Conservation (phyloP, 2,329 filamentous ascomycete genomes). For the Aspergillus neotritici region DNA sequence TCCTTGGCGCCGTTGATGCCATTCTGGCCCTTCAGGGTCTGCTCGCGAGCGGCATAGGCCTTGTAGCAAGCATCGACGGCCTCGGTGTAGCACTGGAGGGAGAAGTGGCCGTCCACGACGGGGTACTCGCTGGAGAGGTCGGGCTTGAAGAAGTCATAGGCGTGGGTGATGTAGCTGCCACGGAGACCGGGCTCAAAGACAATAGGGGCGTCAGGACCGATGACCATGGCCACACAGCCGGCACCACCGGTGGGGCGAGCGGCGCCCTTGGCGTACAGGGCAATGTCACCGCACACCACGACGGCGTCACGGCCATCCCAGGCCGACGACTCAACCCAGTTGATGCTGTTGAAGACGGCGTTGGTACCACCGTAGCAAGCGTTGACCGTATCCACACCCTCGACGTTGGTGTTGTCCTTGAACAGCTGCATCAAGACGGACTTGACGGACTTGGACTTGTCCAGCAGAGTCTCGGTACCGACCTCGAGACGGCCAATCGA, state of each 20-base stretch:
- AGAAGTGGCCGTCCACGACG: conserved; percentile 78
- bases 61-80: conserved; percentile 77
- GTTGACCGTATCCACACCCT: conserved; percentile 77
- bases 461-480: conserved; percentile 76
- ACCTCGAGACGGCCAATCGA: conserved; percentile 76
- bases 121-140: conserved; percentile 83
- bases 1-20: conserved; percentile 44
- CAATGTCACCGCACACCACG: conserved; percentile 76
- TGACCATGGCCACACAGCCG: conserved; percentile 70
- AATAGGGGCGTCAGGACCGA: conserved; percentile 71
- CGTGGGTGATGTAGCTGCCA: conserved; percentile 74
- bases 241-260: conserved; percentile 76
- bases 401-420: conserved; percentile 70
- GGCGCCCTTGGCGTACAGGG: conserved; percentile 76
- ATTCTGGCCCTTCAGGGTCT: conserved; percentile 48
- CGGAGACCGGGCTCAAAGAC: conserved; percentile 73
- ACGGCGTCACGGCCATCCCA: conserved; percentile 81
- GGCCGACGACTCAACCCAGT: conserved; percentile 80
- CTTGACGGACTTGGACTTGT: conserved; percentile 91
- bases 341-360: conserved; percentile 73
- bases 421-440: conserved; percentile 83
- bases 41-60: conserved; percentile 70
- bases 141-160: conserved; percentile 88
- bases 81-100: conserved; percentile 73
- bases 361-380: conserved; percentile 85